Conservation (phyloP, 2,329 filamentous ascomycete species). For the Ascochyta viciae-villosae region DNA sequence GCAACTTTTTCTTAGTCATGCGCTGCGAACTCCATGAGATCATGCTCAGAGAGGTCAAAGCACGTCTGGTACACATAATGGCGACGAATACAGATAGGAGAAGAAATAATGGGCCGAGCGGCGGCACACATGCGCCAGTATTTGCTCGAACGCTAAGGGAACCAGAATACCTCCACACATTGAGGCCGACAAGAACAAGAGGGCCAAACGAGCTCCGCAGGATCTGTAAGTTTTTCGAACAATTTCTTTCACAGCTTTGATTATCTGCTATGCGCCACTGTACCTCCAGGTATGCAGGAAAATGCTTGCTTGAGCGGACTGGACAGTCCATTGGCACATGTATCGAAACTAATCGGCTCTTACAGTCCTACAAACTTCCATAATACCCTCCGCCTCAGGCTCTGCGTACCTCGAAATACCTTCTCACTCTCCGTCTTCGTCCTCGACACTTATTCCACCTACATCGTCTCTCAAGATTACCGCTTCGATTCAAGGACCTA, state of each 20-base stretch:
- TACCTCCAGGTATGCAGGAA: background rate
- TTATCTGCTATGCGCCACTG: background rate
- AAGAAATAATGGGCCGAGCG: slow-evolving; percentile 86
- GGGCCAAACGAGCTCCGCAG: slow-evolving; percentile 77
- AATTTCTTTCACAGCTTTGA: background rate
- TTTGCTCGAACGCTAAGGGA: slow-evolving; percentile 64
- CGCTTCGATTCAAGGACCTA: slow-evolving; percentile 91
- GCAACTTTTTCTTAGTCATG: slow-evolving; percentile 34
- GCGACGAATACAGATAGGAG: slow-evolving; percentile 69
- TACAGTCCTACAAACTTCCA: slow-evolving; percentile 84
- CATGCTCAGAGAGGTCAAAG: slow-evolving; percentile 11
- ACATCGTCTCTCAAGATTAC: slow-evolving; percentile 83
- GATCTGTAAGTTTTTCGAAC: slow-evolving; percentile 71
- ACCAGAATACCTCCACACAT: slow-evolving; percentile 53
- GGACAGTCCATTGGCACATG: background rate
- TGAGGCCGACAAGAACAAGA: slow-evolving; percentile 64
- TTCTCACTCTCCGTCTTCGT: slow-evolving; percentile 52
- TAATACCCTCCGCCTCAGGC: slow-evolving; percentile 91
- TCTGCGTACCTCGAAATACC: slow-evolving; percentile 81
- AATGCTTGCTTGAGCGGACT: background rate
- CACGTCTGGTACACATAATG: slow-evolving; percentile 21
- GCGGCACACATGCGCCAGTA: slow-evolving; percentile 76
- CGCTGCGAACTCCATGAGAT: slow-evolving; percentile 22
- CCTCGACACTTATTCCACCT: slow-evolving; percentile 58
- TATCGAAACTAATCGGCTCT: slow-evolving; percentile 24